Conservation (phyloP, 2,329 filamentous ascomycete genomes). For the Epichloe hybrida region DNA sequence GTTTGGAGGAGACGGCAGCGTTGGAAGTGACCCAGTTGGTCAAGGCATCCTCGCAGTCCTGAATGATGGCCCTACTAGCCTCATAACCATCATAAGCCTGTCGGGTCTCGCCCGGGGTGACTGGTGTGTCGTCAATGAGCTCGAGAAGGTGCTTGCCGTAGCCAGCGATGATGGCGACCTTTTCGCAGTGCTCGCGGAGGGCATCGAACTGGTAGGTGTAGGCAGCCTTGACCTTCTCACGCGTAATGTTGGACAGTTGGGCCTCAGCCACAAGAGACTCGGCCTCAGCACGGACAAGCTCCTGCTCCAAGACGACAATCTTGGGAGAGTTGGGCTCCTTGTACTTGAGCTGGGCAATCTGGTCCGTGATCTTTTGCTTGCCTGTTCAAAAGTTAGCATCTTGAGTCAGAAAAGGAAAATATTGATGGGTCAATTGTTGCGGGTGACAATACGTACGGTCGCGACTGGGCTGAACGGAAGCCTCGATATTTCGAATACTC, state of each 20-base stretch:
- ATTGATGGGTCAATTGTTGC: not conserved
- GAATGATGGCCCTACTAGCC: constrained; percentile 95
- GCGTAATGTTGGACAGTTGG: constrained; percentile 97
- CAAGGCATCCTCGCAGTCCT: constrained; percentile 94
- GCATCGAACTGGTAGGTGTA: constrained; percentile 98
- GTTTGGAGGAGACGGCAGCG: constrained; percentile 73
- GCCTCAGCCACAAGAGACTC: constrained; percentile 98
- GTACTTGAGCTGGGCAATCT: constrained; percentile 98
- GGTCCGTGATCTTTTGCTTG: constrained; percentile 98
- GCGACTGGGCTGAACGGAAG: constrained; percentile 92
- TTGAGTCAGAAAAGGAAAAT: not conserved
- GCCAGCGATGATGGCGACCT: constrained; percentile 92
- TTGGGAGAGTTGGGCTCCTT: constrained; percentile 97
- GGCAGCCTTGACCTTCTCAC: constrained; percentile 96
- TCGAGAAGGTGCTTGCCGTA: constrained; percentile 98
- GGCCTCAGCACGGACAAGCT: constrained; percentile 93
- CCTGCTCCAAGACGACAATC: constrained; percentile 95
- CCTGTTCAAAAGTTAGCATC: constrained; percentile 33
- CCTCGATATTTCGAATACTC: constrained; percentile 98
- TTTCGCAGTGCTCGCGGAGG: constrained; percentile 92
- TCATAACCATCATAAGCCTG: constrained; percentile 96
- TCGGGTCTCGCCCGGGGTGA: constrained; percentile 92
- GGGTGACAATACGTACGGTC: constrained; percentile 55
- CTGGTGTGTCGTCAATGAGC: constrained; percentile 88
- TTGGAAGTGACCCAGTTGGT: constrained; percentile 94